Evolutionary conservation across 176 grass and related monocot species (phyloP).

Genomic region (Oryza glaberrima): DNA sequence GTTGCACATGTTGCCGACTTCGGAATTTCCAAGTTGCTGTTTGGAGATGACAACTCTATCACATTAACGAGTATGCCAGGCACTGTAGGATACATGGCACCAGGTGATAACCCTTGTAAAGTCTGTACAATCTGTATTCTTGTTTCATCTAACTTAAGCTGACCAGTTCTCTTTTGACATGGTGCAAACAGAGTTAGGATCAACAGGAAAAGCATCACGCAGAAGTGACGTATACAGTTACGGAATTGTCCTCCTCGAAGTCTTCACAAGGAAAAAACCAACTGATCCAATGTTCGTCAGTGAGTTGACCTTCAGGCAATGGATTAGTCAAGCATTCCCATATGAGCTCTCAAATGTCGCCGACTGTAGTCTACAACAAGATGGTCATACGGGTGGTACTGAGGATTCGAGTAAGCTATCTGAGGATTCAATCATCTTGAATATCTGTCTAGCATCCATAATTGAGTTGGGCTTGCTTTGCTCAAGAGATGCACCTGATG

Average conservation of each 20-base stretch:
- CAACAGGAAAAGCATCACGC: constrained; percentile 46
- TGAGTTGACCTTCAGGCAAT: constrained; percentile 54
- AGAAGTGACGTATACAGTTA: constrained; percentile 62
- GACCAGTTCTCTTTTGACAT: constrained; percentile 1
- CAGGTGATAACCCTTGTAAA: constrained; percentile 16
- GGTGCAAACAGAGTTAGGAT: constrained; percentile 48
- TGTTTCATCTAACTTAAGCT: constrained; percentile 2
- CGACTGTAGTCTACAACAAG: constrained; percentile 26
- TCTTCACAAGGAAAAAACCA: constrained; percentile 55
- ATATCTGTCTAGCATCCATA: constrained; percentile 20
- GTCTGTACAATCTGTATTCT: not conserved
- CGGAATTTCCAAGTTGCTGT: constrained; percentile 51
- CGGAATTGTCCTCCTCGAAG: constrained; percentile 66
- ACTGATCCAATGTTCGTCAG: constrained; percentile 51
- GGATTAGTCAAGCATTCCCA: constrained; percentile 45
- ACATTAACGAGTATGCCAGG: constrained; percentile 45
- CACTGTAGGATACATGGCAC: constrained; percentile 56
- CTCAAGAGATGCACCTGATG: constrained; percentile 47
- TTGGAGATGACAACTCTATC: constrained; percentile 33
- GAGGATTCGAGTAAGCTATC: not conserved
- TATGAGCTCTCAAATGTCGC: constrained; percentile 19
- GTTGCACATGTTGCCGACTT: constrained; percentile 52
- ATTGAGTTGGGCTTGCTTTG: constrained; percentile 53
- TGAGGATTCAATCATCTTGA: constrained; percentile 4
- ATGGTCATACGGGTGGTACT: not conserved